These are phyloP conservation scores for Epichloe sp. DNA, from an alignment of 2,329 filamentous ascomycete species.

Conservation along the genomic window DNA sequence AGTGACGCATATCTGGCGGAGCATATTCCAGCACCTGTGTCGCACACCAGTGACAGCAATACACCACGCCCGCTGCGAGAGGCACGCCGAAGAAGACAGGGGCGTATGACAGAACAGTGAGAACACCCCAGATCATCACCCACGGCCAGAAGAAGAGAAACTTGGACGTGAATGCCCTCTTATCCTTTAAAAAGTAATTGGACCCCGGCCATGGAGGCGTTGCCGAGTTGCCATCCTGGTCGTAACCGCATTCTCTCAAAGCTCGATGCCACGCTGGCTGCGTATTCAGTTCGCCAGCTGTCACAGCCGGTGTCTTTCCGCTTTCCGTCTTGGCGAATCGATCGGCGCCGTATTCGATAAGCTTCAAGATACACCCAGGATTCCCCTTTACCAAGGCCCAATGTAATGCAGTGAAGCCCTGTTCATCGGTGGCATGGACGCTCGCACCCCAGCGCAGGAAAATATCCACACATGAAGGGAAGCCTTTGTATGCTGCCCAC, in stretches of 20 bases:
- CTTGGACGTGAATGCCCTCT: constrained; percentile 62
- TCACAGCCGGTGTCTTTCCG: constrained; percentile 79
- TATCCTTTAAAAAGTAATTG: constrained; percentile 61
- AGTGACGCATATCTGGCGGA: constrained; percentile 73
- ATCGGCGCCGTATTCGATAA: constrained; percentile 91
- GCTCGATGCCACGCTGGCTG: constrained; percentile 69
- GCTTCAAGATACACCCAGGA: constrained; percentile 76
- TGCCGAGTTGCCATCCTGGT: constrained; percentile 60
- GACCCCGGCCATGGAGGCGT: constrained; percentile 59
- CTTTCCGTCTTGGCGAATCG: constrained; percentile 79
- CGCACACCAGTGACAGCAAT: constrained; percentile 62
- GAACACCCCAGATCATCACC: constrained; percentile 54
- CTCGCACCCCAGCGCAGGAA: constrained; percentile 92
- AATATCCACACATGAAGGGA: constrained; percentile 78
- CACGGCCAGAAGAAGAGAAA: constrained; percentile 90
- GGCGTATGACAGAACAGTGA: constrained; percentile 61
- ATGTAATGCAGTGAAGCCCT: constrained; percentile 87
- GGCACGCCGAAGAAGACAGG: constrained; percentile 68
- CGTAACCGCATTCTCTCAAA: constrained; percentile 72
- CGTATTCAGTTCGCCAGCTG: constrained; percentile 84
- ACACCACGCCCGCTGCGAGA: constrained; percentile 50
- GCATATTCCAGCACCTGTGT: constrained; percentile 70
- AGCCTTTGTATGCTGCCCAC: constrained; percentile 99
- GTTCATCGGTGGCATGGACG: constrained; percentile 79
- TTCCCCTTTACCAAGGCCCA: constrained; percentile 95